Conservation (phyloP, 768 basidiomycete genomes). For the Calvatia gigantea region DNA sequence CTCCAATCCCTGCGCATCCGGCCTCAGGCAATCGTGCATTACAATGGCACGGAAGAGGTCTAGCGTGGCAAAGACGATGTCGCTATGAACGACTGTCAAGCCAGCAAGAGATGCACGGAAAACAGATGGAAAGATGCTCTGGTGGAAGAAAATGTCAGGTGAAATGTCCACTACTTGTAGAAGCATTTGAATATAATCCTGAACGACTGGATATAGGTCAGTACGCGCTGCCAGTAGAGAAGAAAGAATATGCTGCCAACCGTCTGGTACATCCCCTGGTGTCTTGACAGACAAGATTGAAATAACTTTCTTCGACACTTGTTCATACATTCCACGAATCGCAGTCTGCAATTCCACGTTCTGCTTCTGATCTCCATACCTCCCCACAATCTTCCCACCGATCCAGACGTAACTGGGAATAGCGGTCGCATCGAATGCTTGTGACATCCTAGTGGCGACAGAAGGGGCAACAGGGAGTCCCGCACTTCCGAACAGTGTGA, state of each 20-base stretch:
- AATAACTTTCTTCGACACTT: constrained; percentile 68
- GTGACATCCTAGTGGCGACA: constrained; percentile 71
- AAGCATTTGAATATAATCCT: constrained; percentile 88
- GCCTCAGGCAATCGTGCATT: constrained; percentile 62
- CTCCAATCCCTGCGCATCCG: constrained; percentile 30
- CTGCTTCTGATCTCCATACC: constrained; percentile 67
- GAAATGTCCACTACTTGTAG: constrained; percentile 61
- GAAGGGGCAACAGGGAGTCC: constrained; percentile 66
- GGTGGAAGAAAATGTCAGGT: constrained; percentile 78
- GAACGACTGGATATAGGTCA: constrained; percentile 60
- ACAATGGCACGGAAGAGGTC: constrained; percentile 77
- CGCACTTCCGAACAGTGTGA: constrained; percentile 73
- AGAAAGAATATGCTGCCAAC: constrained; percentile 41
- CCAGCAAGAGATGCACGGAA: constrained; percentile 76
- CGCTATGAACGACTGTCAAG: constrained; percentile 78
- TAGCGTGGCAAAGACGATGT: constrained; percentile 78
- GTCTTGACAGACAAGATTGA: constrained; percentile 62
- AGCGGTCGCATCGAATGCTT: constrained; percentile 75
- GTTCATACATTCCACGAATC: constrained; percentile 68
- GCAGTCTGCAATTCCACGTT: constrained; percentile 43
- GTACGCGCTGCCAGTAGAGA: neutral
- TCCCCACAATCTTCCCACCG: constrained; percentile 76
- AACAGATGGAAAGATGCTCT: constrained; percentile 71
- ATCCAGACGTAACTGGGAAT: constrained; percentile 93
- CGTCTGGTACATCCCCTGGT: constrained; percentile 80